Evolutionary conservation across 208 protist species (phyloP).

Genomic region (Wallacemonas sp.): DNA sequence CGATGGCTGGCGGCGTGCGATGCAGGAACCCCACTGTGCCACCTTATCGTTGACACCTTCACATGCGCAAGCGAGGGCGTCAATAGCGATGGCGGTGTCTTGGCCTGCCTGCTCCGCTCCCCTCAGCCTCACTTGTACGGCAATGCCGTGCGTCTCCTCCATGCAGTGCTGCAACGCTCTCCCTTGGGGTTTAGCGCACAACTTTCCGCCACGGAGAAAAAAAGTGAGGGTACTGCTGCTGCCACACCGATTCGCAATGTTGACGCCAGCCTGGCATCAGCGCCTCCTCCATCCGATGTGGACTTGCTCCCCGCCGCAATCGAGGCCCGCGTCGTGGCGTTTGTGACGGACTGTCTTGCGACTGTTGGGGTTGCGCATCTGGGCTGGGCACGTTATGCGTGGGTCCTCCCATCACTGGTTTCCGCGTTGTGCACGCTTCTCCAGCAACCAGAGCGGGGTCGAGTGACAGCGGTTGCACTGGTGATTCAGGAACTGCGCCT

Average conservation of each 20-base stretch:
- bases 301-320: no score
- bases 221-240: no score
- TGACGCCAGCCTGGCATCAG: no score
- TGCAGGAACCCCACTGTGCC: neutral
- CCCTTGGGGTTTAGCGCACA: no score
- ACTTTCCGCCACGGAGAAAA: no score
- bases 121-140: neutral
- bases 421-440: neutral
- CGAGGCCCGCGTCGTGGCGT: no score
- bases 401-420: neutral
- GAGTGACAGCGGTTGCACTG: neutral
- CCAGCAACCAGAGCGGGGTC: neutral
- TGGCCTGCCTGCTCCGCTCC: conserved; percentile 1
- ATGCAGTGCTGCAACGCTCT: neutral
- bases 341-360: no score
- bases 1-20: conserved; percentile 8
- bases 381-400: no score
- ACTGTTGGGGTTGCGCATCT: no score
- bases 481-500: neutral
- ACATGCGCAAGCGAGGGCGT: neutral
- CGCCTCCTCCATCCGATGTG: no score
- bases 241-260: no score
- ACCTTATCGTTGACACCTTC: neutral
- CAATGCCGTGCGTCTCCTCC: conserved; percentile 8
- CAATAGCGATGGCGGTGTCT: neutral